Evolutionary conservation across 352 stramenopile genomes (phyloP).

Genomic region (Phytophthora tentaculata): DNA sequence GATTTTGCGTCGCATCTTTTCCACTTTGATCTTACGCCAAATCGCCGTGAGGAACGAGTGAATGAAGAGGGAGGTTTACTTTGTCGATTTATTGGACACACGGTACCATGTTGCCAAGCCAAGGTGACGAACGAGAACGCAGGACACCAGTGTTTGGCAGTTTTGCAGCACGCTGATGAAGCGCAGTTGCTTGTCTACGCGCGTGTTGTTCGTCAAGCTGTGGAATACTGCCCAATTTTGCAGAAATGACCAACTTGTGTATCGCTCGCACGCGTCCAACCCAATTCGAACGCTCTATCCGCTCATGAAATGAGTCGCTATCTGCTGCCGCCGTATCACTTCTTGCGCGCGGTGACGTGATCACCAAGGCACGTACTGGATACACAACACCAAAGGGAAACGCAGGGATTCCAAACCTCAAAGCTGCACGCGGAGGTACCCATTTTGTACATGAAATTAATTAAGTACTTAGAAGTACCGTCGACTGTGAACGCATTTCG

Average conservation of each 20-base stretch:
- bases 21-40: conserved; percentile 46
- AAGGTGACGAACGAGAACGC: conserved; percentile 9
- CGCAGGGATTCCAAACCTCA: no score
- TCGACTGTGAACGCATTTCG: no score
- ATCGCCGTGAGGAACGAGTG: conserved; percentile 37
- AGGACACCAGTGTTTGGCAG: conserved; percentile 29
- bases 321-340: conserved; percentile 43
- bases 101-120: conserved; percentile 47
- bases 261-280: conserved; percentile 31
- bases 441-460: no score
- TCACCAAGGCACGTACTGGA: background rate
- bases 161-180: conserved; percentile 35
- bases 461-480: no score
- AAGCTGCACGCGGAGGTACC: no score
- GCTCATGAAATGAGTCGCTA: conserved; percentile 36
- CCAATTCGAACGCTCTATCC: conserved; percentile 16
- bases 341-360: conserved; percentile 23
- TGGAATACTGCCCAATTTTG: conserved; percentile 37
- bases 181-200: conserved; percentile 49
- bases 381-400: no score
- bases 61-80: conserved; percentile 40
- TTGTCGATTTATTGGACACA: conserved; percentile 44
- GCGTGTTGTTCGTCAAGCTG: conserved; percentile 35
- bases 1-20: conserved; percentile 50
- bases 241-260: conserved; percentile 30